Evolutionary conservation across 306 rosid genomes (phyloP).

Genomic region (Cyamopsis tetragonoloba): DNA sequence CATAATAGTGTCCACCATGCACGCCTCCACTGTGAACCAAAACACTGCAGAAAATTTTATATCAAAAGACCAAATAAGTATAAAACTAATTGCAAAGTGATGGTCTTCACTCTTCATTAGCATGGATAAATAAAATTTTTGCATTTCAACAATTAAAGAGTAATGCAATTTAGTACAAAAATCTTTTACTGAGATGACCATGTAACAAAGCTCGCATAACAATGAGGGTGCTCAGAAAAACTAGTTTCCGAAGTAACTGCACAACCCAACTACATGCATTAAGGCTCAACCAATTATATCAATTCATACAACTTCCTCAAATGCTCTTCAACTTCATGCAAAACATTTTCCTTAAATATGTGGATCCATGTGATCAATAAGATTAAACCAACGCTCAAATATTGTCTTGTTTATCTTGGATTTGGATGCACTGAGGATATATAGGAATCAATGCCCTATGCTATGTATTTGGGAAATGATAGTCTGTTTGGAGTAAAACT

Average conservation of each 20-base stretch:
- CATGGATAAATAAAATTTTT: neutral
- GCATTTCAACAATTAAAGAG: neutral
- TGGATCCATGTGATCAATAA: neutral
- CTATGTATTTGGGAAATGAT: neutral
- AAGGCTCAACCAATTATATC: neutral
- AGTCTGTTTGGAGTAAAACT: neutral
- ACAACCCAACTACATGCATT: neutral
- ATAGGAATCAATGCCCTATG: neutral
- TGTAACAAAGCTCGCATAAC: no score
- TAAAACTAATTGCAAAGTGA: neutral
- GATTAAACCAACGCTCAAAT: neutral
- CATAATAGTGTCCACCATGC: slow-evolving; percentile 95
- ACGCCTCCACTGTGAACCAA: slow-evolving; percentile 98
- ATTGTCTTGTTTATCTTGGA: neutral
- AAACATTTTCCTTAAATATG: neutral
- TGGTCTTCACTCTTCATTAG: neutral
- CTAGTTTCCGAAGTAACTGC: neutral
- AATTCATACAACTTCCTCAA: neutral
- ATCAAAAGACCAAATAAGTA: neutral
- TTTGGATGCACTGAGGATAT: neutral
- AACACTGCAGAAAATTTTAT: slow-evolving; percentile 50
- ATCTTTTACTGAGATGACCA: neutral
- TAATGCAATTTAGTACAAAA: neutral
- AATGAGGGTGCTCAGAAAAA: neutral
- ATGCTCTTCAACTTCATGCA: no score